Evolutionary conservation across 352 stramenopile species (phyloP).

Genomic region (Pythium dissotocum): DNA sequence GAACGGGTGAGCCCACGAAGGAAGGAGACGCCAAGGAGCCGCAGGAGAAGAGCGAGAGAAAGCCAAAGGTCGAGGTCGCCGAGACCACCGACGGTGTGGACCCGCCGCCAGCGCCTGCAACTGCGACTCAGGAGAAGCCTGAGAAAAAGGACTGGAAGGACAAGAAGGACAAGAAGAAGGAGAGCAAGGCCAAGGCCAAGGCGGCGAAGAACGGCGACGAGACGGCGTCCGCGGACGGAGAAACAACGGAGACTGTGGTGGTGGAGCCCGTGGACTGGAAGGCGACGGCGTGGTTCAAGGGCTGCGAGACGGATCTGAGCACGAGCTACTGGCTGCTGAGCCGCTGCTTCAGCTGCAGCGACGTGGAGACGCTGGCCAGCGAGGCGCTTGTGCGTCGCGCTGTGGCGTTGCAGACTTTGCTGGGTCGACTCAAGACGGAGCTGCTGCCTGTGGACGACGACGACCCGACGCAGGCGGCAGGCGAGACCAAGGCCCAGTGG

Average conservation of each 20-base stretch:
- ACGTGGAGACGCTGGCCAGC: constrained; percentile 36
- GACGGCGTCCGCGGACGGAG: neutral
- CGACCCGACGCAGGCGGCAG: constrained; percentile 17
- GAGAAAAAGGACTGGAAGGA: neutral
- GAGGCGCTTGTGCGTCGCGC: constrained; percentile 34
- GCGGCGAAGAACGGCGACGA: neutral
- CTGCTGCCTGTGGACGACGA: constrained; percentile 39
- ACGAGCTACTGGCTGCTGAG: constrained; percentile 64
- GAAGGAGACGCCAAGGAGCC: constrained; percentile 9
- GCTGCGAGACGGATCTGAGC: constrained; percentile 40
- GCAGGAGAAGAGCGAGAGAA: constrained; percentile 10
- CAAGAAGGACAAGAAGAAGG: neutral
- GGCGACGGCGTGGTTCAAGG: constrained; percentile 49
- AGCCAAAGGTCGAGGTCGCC: neutral
- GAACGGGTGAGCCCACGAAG: neutral
- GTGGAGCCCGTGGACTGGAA: constrained; percentile 31
- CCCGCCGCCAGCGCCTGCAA: constrained; percentile 1
- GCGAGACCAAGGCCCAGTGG: constrained; percentile 1
- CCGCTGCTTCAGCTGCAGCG: constrained; percentile 46
- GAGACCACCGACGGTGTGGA: neutral
- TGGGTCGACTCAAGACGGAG: constrained; percentile 34
- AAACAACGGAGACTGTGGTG: neutral
- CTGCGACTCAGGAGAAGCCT: neutral
- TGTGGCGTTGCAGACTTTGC: constrained; percentile 41
- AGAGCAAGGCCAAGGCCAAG: neutral